Evolutionary conservation across 306 rosid genomes (phyloP).

Genomic region (Cucurbita ficifolia): DNA sequence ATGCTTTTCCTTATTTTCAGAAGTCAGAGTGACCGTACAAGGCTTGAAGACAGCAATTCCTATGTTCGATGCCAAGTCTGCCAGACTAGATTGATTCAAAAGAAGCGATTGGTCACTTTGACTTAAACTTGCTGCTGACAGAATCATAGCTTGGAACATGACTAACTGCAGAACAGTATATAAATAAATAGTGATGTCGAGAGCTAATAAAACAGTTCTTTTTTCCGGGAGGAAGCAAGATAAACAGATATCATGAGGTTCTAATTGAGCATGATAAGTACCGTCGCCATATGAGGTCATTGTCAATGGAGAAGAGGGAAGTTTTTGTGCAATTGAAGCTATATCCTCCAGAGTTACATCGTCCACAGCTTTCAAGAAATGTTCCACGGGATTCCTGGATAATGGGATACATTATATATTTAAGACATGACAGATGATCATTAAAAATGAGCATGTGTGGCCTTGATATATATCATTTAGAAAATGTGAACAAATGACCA

Average conservation of each 20-base stretch:
- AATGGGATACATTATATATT: slow-evolving; percentile 2
- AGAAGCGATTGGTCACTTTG: slow-evolving; percentile 27
- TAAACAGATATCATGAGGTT: background rate
- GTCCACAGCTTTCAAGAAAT: slow-evolving; percentile 66
- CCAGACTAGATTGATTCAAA: slow-evolving; percentile 4
- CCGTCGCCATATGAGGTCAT: slow-evolving; percentile 94
- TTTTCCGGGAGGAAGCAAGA: background rate
- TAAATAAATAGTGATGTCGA: background rate
- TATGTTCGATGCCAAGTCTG: background rate
- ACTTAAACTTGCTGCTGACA: slow-evolving; percentile 53
- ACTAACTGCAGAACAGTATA: slow-evolving; percentile 38
- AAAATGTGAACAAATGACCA: background rate
- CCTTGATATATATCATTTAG: background rate
- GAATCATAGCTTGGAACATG: slow-evolving; percentile 64
- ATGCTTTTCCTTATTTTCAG: background rate
- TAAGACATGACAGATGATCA: background rate
- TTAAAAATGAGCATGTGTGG: background rate
- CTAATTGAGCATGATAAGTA: slow-evolving; percentile 6
- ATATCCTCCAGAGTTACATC: slow-evolving; percentile 54
- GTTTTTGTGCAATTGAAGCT: slow-evolving; percentile 52
- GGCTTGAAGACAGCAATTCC: background rate
- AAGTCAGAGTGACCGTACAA: background rate
- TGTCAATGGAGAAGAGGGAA: slow-evolving; percentile 77
- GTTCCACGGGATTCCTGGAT: slow-evolving; percentile 58
- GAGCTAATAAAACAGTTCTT: background rate